These are phyloP conservation scores for Cutaneotrichosporon curvatum DNA, from an alignment of 1,284 basidiomycete species.

Conservation along the genomic window DNA sequence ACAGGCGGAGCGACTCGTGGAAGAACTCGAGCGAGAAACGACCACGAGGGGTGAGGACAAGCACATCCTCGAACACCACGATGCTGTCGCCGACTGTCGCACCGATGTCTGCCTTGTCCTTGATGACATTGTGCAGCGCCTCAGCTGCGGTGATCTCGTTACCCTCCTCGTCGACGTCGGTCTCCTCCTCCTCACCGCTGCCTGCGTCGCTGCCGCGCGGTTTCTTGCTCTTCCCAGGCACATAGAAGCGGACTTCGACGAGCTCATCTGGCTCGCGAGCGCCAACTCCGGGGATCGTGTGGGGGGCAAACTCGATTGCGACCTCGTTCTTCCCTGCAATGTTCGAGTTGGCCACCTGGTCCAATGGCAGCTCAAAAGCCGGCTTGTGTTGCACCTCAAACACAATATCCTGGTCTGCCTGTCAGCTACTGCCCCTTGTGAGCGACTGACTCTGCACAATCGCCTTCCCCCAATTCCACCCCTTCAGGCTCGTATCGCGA, in stretches of 20 bases:
- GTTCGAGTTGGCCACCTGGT: conserved; percentile 89
- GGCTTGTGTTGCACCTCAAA: conserved; percentile 87
- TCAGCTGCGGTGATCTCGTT: conserved; percentile 75
- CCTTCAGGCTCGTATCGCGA: conserved; percentile 81
- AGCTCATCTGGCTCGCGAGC: conserved; percentile 67
- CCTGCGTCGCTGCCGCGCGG: conserved; percentile 61
- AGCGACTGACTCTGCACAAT: conserved; percentile 73
- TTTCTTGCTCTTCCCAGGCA: conserved; percentile 61
- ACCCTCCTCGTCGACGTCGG: conserved; percentile 48
- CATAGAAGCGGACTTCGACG: conserved; percentile 92
- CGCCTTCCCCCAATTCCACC: conserved; percentile 98
- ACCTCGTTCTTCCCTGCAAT: conserved; percentile 97
- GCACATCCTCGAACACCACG: conserved; percentile 90
- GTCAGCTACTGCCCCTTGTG: conserved; percentile 3
- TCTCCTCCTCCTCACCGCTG: conserved; percentile 52
- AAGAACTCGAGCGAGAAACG: conserved; percentile 98
- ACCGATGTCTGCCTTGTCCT: conserved; percentile 93
- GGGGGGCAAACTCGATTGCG: conserved; percentile 80
- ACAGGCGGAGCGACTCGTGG: conserved; percentile 82
- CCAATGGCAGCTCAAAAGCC: conserved; percentile 84
- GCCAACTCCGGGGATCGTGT: conserved; percentile 43
- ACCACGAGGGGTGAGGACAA: conserved; percentile 93
- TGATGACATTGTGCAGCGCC: conserved; percentile 92
- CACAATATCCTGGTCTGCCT: conserved; percentile 72
- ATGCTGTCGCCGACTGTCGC: conserved; percentile 88